Evolutionary conservation across 2,329 filamentous ascomycete species (phyloP).

Genomic region (Nemania sp.): DNA sequence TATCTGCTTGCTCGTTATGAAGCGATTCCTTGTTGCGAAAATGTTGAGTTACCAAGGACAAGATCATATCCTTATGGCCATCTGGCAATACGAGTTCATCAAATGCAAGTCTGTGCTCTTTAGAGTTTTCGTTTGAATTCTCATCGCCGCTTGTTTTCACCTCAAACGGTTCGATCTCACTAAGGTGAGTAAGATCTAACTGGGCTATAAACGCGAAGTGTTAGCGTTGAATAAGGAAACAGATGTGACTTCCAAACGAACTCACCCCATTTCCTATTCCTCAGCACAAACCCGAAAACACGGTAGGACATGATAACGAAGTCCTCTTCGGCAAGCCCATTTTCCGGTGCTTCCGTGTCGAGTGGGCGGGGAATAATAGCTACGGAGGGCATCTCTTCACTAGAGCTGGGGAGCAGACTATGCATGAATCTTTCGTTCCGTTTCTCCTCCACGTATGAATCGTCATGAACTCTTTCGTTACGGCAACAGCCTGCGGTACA

Average conservation of each 20-base stretch:
- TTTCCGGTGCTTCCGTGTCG: neutral
- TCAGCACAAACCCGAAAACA: slow-evolving; percentile 4
- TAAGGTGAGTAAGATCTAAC: slow-evolving; percentile 9
- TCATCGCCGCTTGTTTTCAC: neutral
- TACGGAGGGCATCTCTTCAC: neutral
- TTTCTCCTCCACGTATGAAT: neutral
- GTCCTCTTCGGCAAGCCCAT: neutral
- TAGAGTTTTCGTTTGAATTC: neutral
- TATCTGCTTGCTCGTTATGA: neutral
- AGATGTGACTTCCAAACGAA: neutral
- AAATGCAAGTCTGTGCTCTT: neutral
- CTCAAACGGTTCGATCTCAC: neutral
- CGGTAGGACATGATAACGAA: slow-evolving; percentile 2
- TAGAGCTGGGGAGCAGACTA: neutral
- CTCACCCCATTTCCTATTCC: slow-evolving; percentile 9
- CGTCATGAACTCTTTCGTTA: neutral
- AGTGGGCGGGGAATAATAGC: neutral
- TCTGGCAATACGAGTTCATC: slow-evolving; percentile 4
- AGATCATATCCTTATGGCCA: slow-evolving; percentile 6
- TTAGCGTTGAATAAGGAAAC: neutral
- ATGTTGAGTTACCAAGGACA: slow-evolving; percentile 4
- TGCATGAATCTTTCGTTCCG: slow-evolving; percentile 2
- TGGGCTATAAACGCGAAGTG: neutral
- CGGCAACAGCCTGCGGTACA: neutral
- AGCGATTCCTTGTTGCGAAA: neutral